phyloP scores from a whole-genome alignment of 345 rosid genomes.

The Bretschneidera sinensis region DNA sequence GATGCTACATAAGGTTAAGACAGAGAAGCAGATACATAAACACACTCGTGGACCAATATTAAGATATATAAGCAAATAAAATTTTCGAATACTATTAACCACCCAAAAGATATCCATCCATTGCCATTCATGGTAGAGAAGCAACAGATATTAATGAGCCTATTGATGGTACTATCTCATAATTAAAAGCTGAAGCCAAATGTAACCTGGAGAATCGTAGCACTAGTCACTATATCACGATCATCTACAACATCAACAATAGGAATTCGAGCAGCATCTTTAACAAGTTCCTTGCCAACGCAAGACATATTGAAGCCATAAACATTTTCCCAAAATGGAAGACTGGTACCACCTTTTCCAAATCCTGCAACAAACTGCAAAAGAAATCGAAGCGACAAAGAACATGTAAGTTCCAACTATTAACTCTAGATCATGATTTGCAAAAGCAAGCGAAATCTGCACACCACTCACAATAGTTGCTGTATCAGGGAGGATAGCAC shows the following conservation, averaged over 20 bases:
- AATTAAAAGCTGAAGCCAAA: background rate
- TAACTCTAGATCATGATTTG: background rate
- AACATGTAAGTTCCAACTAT: constrained; percentile 5
- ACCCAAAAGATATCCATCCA: too few relatives aligned
- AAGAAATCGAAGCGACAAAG: constrained; percentile 5
- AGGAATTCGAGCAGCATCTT: constrained; percentile 65
- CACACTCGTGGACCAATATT: too few relatives aligned
- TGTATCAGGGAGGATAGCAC: constrained; percentile 94
- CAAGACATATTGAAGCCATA: constrained; percentile 88
- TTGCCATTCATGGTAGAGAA: too few relatives aligned
- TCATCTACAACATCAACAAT: constrained; percentile 65
- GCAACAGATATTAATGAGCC: too few relatives aligned
- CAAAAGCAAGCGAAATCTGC: constrained; percentile 1
- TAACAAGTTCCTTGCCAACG: constrained; percentile 67
- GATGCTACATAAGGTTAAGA: too few relatives aligned
- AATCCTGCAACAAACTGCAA: constrained; percentile 83
- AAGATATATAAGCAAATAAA: too few relatives aligned
- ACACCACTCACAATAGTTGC: constrained; percentile 73
- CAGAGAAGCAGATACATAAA: too few relatives aligned
- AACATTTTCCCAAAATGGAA: constrained; percentile 92
- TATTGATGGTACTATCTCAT: background rate
- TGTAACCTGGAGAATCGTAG: constrained; percentile 56
- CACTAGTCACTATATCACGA: constrained; percentile 56
- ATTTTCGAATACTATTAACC: too few relatives aligned
- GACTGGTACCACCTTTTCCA: constrained; percentile 84